Base-by-base conservation (phyloP, 768 basidiomycete species). In the Russula compacta region DNA sequence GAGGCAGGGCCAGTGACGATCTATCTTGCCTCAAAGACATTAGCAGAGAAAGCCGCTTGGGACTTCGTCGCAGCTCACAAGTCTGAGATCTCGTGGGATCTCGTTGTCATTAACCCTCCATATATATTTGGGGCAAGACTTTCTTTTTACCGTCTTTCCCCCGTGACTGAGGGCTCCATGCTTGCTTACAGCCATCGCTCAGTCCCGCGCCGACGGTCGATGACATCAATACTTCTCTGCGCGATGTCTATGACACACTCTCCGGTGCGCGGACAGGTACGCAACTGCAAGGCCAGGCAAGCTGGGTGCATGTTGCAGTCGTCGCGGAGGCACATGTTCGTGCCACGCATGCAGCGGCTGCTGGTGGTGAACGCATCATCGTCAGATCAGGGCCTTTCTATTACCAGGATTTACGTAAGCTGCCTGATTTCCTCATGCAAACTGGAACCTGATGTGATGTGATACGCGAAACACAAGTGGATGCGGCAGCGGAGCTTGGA, bases 1-100 rank as follows among this genome's bases (percentile, higher is more conserved):
- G 73, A 78, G 1, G 80, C 81, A 0, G 60, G 70, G 1, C 59
- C 64, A 0, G 60, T 70, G 6, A 53, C 68, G 6, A 83, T 81
- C 63, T 89, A 90, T 69, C 67, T 75, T 21, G 83, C 79, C 7
- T 71, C 78, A 17, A 86, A 87, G 75, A 77, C 76, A 0, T 74
- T 84, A 7, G 83, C 85, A 2, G 85, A 87, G 73, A 75, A 73
- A 66, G 78, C 79, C 12, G 82, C 82, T 7, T 84, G 83, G 82
- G 71, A 73, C 6, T 79, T 77, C 63, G 68, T 77, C 39, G 69
- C 78, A 35, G 62, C 78, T 55, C 73, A 82, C 63, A 78, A 81
- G 57, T 51, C 43, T 12, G 69, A 73, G 43, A 68, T 81, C 29
- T 61, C 68, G 2, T 84, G 79, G 79, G 84, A 84, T 63, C 64